Conservation (phyloP, 805 yeast genomes). For the Candida golubevii region DNA sequence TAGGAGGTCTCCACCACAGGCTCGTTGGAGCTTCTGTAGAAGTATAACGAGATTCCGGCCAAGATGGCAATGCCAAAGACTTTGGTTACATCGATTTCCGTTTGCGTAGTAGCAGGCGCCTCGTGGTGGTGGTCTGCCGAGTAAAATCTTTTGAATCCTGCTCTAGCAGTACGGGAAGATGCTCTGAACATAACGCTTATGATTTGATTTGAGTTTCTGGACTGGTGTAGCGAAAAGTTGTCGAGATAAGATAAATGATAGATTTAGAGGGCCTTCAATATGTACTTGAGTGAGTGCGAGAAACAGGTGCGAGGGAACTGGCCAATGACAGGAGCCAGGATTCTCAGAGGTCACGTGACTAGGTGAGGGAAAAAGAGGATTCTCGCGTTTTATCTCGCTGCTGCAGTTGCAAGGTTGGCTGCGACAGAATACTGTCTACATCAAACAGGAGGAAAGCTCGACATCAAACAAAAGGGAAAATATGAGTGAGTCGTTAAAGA, state of each 20-base stretch:
- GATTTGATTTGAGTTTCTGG: no score
- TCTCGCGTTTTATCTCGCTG: no score
- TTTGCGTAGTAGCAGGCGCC: conserved; percentile 16
- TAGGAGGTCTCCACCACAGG: conserved; percentile 37
- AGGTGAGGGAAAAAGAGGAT: no score
- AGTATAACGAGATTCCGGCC: conserved; percentile 31
- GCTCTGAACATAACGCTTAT: conserved; percentile 14
- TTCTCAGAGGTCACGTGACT: conserved; percentile 6
- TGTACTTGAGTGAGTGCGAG: background rate
- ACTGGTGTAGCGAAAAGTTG: background rate
- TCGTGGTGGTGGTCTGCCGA: conserved; percentile 12
- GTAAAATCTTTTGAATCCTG: conserved; percentile 14
- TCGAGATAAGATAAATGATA: no score
- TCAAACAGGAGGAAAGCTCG: no score
- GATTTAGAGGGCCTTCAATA: no score
- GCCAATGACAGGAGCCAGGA: conserved; percentile 10
- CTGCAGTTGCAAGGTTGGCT: no score
- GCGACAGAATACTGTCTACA: no score
- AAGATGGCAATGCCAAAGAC: conserved; percentile 39
- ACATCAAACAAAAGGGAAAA: no score
- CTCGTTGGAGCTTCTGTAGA: conserved; percentile 20
- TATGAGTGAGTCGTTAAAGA: no score
- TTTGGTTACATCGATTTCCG: conserved; percentile 37
- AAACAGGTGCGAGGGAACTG: background rate
- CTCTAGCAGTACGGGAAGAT: conserved; percentile 15